Evolutionary conservation across 345 rosid genomes (phyloP).

Genomic region (Aquilaria malaccensis): DNA sequence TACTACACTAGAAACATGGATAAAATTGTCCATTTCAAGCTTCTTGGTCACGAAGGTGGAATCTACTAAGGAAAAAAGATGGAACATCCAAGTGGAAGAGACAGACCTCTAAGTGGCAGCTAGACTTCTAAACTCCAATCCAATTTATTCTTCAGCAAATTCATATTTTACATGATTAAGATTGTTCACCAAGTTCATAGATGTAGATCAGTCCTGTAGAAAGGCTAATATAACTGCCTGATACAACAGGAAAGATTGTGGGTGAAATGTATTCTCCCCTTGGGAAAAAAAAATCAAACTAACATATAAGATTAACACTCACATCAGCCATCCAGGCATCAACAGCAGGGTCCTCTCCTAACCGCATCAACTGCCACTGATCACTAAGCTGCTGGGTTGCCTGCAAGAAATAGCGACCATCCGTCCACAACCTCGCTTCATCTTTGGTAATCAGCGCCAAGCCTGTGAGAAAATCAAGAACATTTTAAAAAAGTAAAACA

Average conservation of each 20-base stretch:
- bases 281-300: not conserved
- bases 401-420: conserved; percentile 91
- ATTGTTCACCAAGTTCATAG: no score
- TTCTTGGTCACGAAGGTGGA: no score
- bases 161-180: no score
- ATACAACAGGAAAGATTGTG: not conserved
- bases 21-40: no score
- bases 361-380: conserved; percentile 88
- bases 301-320: conserved; percentile 17
- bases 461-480: conserved; percentile 33
- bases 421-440: conserved; percentile 89
- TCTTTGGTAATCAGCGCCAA: conserved; percentile 67
- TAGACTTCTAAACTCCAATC: no score
- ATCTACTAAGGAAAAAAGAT: no score
- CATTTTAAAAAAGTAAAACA: not conserved
- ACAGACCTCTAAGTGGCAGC: no score
- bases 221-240: not conserved
- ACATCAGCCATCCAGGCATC: conserved; percentile 86
- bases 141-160: no score
- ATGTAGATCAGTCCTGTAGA: not conserved
- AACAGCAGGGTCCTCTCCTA: conserved; percentile 81
- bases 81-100: no score
- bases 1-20: no score
- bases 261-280: no score
- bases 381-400: conserved; percentile 71